Evolutionary conservation across 768 basidiomycete genomes (phyloP), one percentile per base, ranked within the genome.

Genomic region (Chalciporus piperatus): DNA sequence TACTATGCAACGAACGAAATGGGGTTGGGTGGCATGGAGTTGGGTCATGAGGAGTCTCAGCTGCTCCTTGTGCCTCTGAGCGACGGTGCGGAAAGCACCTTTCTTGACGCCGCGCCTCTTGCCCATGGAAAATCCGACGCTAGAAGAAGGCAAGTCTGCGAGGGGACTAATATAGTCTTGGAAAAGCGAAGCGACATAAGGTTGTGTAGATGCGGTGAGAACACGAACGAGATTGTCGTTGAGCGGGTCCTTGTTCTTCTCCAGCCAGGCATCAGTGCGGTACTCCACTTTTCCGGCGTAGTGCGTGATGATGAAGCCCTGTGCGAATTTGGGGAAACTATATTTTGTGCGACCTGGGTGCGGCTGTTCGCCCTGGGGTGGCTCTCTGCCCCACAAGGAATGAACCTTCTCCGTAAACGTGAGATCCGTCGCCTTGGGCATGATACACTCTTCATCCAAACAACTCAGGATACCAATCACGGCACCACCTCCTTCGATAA

Each of bases 241-340:
- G 51, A 99, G 74, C 0, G 97, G 97, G 62, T 99, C 97, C 72
- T 97, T 97, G 78, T 99, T 99, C 84, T 98, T 99, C 75, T 96
- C 95, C 59, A 99, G 74, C 97, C 97, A 99, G 14, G 94, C 92
- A 35, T 92, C 86, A 2, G 94, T 98, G 25, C 87, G 82, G 63
- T 99, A 99, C 62, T 98, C 95, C 62, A 99, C 97, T 59, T 84
- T 89, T 28, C 94, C 97, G 1, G 97, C 97, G 62, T 98, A 98
- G 65, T 99, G 97, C 55, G 92, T 84, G 45, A 99, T 81, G 59
- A 93, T 83, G 75, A 99, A 99, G 4, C 95, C 94, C 63, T 93
- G 92, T 27, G 91, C 88, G 64, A 98, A 95, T 8, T 94, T 78
- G 3, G 92, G 79, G 0, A 92, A 83, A 55, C 85, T 82, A 66